Evolutionary conservation across 164 flowering plant species (phyloP), one percentile per base, ranked within the genome.

Genomic region (Litsea cubeba): DNA sequence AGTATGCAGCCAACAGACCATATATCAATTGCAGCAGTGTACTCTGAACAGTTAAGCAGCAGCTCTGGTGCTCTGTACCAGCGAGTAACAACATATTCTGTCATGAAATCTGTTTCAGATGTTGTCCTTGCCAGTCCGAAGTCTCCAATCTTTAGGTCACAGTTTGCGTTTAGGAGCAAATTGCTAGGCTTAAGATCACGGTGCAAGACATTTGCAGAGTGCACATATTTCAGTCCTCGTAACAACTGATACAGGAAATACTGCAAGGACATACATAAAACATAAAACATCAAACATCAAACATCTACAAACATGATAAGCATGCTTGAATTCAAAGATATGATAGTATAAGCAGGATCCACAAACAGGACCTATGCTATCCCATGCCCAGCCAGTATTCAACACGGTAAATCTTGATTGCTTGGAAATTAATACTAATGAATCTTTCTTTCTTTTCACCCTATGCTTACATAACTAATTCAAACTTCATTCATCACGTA

Each of bases 61-160:
- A 95, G 83, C 75, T 95, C 98, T 70, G 98, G 98, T 69, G 98
- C 98, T 50, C 98, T 87, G 66, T 95, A 95, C 98, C 97, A 95
- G 10, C 98, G 90, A 71, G 98, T 95, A 46, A 94, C 98, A 68
- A 94, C 98, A 88, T 95, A 95, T 78, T 95, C 99, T 3, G 97
- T 95, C 99, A 95, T 95, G 82, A 93, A 95, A 87, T 95, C 98
- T 50, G 99, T 89, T 84, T 95, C 99, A 70, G 98, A 95, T 40
- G 97, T 95, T 14, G 98, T 90, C 82, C 99, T 87, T 67, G 99
- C 99, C 78, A 95, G 88, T 50, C 99, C 99, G 81, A 95, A 95
- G 78, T 95, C 98, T 72, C 88, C 97, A 57, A 95, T 91, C 84
- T 93, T 95, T n/a, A 95, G 94, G 83, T 95, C 97, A 78, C 98